A percentile compares a stretch with the other conserved stretches of the same genome.
Conservation (phyloP, 495 filamentous ascomycete species). For the Daldinia concentrica region DNA sequence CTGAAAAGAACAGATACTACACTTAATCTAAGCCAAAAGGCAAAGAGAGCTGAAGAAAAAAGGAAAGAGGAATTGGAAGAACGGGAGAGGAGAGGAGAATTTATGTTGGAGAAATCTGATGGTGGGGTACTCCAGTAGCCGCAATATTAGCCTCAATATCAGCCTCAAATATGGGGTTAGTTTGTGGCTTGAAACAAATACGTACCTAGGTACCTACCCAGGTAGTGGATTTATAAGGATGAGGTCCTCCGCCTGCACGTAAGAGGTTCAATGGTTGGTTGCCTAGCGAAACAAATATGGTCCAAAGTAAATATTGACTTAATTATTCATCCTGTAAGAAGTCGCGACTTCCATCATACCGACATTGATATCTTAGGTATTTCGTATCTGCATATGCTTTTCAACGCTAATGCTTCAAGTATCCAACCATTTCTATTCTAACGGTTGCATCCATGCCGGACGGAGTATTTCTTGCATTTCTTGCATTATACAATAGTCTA, state of each 20-base stretch:
- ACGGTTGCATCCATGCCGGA: conserved; percentile 27
- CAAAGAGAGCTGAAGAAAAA: conserved; percentile 58
- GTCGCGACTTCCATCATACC: neutral
- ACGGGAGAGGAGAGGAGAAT: conserved; percentile 5
- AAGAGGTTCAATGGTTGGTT: too few relatives aligned
- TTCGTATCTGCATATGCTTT: neutral
- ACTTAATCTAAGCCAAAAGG: conserved; percentile 96
- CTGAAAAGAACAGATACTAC: conserved; percentile 99
- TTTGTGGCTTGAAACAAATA: conserved; percentile 17
- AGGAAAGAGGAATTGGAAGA: conserved; percentile 28
- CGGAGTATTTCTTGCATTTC: conserved; percentile 43
- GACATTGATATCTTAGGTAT: neutral
- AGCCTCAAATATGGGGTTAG: conserved; percentile 19
- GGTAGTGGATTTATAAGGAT: too few relatives aligned
- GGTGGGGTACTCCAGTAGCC: neutral
- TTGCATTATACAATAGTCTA: conserved; percentile 31
- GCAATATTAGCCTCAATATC: conserved; percentile 18
- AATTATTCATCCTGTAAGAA: neutral
- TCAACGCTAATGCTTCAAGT: conserved; percentile 2
- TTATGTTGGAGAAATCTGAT: conserved; percentile 5
- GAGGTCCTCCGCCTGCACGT: too few relatives aligned
- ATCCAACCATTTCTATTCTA: conserved; percentile 29
- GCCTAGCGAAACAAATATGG: conserved; percentile 34
- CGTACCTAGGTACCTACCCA: too few relatives aligned
- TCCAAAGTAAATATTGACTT: conserved; percentile 42